These are phyloP conservation scores for Thyridium curvatum DNA, from an alignment of 2,329 filamentous ascomycete genomes.

Conservation along the genomic window DNA sequence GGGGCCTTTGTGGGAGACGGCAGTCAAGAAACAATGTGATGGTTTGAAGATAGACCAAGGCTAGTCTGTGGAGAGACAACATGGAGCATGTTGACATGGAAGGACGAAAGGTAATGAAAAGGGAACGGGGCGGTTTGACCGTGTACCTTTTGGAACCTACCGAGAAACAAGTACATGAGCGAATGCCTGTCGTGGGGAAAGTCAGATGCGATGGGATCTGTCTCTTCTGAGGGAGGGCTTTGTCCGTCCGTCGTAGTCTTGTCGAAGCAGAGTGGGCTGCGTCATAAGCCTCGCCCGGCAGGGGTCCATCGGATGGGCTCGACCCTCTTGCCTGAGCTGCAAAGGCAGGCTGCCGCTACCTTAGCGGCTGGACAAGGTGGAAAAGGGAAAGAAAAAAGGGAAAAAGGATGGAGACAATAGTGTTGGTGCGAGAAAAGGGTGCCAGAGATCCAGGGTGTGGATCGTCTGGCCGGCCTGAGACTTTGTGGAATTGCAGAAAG, in stretches of 20 bases:
- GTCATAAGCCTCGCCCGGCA: slow-evolving; percentile 21
- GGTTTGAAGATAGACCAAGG: slow-evolving; percentile 15
- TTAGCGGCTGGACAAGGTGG: background rate
- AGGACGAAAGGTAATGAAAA: slow-evolving; percentile 18
- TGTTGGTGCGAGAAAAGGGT: too few relatives aligned
- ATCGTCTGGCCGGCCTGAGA: too few relatives aligned
- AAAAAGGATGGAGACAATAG: background rate
- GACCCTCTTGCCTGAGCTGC: slow-evolving; percentile 11
- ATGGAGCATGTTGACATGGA: slow-evolving; percentile 21
- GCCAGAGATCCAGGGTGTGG: too few relatives aligned
- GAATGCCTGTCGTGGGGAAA: background rate
- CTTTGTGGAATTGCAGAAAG: too few relatives aligned
- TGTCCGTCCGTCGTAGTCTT: slow-evolving; percentile 19
- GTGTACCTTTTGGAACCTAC: too few relatives aligned
- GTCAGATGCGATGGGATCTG: slow-evolving; percentile 13
- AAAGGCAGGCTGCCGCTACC: background rate
- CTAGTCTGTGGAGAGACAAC: slow-evolving; percentile 12
- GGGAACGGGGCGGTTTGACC: slow-evolving; percentile 22
- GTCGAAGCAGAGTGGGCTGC: slow-evolving; percentile 19
- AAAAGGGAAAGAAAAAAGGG: background rate
- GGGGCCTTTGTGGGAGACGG: background rate
- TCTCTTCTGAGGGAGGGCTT: slow-evolving; percentile 13
- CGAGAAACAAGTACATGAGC: background rate
- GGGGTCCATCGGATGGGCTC: slow-evolving; percentile 13
- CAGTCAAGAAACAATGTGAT: slow-evolving; percentile 6